Conservation (phyloP, 2,329 filamentous ascomycete genomes). For the Alternaria solani region DNA sequence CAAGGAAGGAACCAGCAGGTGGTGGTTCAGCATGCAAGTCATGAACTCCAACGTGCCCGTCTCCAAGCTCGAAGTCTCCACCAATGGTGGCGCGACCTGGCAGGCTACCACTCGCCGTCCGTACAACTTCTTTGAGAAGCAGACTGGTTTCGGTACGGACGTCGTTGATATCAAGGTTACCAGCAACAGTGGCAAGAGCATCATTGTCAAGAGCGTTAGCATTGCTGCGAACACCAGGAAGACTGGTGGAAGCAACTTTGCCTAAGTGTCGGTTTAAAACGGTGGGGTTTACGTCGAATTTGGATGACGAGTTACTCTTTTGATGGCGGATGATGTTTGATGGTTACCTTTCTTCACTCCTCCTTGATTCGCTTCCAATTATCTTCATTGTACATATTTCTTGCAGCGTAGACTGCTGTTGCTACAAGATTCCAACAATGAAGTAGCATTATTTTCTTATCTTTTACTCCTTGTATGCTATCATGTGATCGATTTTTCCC, state of each 20-base stretch:
- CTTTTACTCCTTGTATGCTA: background rate
- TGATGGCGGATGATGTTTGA: slow-evolving; percentile 2
- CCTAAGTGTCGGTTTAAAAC: background rate
- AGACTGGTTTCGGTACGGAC: slow-evolving; percentile 63
- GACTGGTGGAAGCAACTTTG: slow-evolving; percentile 46
- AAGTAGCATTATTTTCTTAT: background rate
- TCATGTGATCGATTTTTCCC: background rate
- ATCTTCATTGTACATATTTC: background rate
- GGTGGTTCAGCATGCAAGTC: slow-evolving; percentile 71
- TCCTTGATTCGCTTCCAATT: background rate
- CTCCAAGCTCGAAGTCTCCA: slow-evolving; percentile 66
- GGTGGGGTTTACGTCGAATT: background rate
- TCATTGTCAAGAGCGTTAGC: slow-evolving; percentile 62
- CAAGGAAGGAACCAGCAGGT: slow-evolving; percentile 61
- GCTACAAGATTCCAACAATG: background rate
- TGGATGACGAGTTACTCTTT: background rate
- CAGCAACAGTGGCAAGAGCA: slow-evolving; percentile 58
- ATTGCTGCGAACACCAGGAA: slow-evolving; percentile 47
- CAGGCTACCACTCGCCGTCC: slow-evolving; percentile 61
- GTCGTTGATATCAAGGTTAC: slow-evolving; percentile 66
- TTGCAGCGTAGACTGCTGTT: background rate
- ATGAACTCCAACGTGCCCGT: slow-evolving; percentile 68
- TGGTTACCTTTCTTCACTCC: background rate
- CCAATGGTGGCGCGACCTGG: slow-evolving; percentile 67
- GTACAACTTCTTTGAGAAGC: slow-evolving; percentile 68